These are phyloP conservation scores for Takakia lepidozioides DNA, from an alignment of 225 moss, liverwort and hornwort species.

Conservation along the genomic window DNA sequence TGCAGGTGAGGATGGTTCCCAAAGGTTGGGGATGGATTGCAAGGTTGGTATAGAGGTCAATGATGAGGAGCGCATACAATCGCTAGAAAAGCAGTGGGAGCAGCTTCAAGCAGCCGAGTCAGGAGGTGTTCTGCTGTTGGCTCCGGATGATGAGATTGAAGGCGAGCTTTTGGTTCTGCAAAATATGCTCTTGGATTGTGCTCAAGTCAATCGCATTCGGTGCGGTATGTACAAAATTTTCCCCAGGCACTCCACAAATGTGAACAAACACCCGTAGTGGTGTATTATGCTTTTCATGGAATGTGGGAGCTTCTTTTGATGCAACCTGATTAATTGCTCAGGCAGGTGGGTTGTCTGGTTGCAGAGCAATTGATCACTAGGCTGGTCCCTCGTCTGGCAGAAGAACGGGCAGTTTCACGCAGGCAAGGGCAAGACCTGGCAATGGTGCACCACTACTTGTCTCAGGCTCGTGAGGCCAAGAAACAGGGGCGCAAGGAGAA, in stretches of 20 bases:
- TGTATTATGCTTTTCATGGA: no score
- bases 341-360: constrained; percentile 4
- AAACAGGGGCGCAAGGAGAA: constrained; percentile 66
- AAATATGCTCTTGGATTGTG: constrained; percentile 36
- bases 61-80: constrained; percentile 4
- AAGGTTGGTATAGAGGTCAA: background rate
- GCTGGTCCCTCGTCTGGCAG: constrained; percentile 37
- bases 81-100: constrained; percentile 49
- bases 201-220: constrained; percentile 38
- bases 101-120: constrained; percentile 41
- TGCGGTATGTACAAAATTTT: constrained; percentile 53
- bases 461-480: constrained; percentile 50
- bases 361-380: constrained; percentile 42
- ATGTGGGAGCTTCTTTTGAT: no score
- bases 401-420: constrained; percentile 33
- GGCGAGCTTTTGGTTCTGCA: constrained; percentile 54
- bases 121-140: constrained; percentile 42
- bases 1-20: no score
- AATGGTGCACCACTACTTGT: constrained; percentile 48
- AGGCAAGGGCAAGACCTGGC: constrained; percentile 39
- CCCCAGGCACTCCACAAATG: no score
- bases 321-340: no score
- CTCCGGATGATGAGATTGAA: constrained; percentile 60
- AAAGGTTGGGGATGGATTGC: background rate
- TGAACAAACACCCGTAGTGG: no score